Percentiles rank a stretch among this genome's conserved stretches.
phyloP scores from a whole-genome alignment of 345 rosid species.

The Abelmoschus esculentus region DNA sequence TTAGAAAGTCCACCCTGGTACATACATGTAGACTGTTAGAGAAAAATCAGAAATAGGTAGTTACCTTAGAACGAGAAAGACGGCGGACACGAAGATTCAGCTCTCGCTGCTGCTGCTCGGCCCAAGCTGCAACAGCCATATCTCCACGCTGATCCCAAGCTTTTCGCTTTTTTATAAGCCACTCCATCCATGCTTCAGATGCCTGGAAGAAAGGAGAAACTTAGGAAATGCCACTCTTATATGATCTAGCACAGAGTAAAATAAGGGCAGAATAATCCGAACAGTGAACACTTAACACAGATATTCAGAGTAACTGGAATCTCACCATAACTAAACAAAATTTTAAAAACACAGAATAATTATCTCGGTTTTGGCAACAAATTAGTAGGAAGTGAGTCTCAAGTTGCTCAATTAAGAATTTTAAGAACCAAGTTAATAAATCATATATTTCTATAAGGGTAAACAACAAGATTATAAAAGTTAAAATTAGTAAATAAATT shows the following conservation, averaged over 20 bases:
- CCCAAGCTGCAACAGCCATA: constrained; percentile 94
- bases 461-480: background rate
- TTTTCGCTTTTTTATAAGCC: constrained; percentile 84
- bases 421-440: background rate
- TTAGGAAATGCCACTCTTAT: background rate
- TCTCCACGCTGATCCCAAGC: constrained; percentile 94
- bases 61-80: constrained; percentile 85
- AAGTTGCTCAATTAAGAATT: background rate
- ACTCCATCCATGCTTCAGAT: constrained; percentile 97
- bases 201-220: constrained; percentile 43
- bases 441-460: no score
- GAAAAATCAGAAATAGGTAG: background rate
- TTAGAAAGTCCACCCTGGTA: background rate
- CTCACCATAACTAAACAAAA: no score
- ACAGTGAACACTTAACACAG: background rate
- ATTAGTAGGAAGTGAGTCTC: background rate
- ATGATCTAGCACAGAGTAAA: background rate
- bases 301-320: background rate
- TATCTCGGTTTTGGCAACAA: background rate
- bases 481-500: background rate
- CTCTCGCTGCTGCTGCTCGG: constrained; percentile 93
- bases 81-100: constrained; percentile 75
- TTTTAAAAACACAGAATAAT: background rate
- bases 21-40: background rate
- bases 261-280: background rate